Percentiles rank a stretch among this genome's conserved stretches.
These are phyloP conservation scores for Syzygium malaccense DNA, from an alignment of 441 rosid species.

Conservation along the genomic window DNA sequence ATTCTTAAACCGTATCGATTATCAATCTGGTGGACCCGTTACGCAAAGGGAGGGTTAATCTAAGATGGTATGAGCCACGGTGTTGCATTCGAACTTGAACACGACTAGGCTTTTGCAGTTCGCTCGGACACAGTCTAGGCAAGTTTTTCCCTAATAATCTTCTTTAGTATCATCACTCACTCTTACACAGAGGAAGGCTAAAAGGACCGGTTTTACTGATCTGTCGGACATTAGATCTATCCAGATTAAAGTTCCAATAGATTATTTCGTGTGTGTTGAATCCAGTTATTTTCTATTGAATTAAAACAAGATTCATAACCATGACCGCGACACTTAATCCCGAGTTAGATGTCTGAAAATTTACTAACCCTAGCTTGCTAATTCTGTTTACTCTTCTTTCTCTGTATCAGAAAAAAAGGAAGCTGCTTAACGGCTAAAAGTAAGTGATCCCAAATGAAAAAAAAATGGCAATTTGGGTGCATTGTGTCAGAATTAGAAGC, in stretches of 20 bases:
- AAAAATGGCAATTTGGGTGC: neutral
- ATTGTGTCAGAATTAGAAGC: neutral
- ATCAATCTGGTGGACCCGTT: neutral
- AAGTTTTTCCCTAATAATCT: neutral
- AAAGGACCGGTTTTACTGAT: neutral
- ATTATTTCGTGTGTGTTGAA: neutral
- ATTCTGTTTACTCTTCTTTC: neutral
- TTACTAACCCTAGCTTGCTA: neutral
- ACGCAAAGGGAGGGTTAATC: neutral
- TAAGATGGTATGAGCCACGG: neutral
- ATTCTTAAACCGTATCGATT: neutral
- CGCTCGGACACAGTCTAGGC: neutral
- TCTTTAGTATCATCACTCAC: neutral
- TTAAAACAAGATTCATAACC: neutral
- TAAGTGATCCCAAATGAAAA: neutral
- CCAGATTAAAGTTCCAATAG: neutral
- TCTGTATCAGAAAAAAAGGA: neutral
- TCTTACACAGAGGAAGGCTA: neutral
- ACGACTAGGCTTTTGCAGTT: neutral
- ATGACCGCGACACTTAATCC: neutral
- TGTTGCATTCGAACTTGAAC: neutral
- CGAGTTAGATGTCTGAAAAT: neutral
- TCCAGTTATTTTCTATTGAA: neutral
- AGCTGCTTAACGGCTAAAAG: neutral
- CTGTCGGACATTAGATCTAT: neutral